Evolutionary conservation across 768 basidiomycete species (phyloP).

Genomic region (Leccinum pellstonianum): DNA sequence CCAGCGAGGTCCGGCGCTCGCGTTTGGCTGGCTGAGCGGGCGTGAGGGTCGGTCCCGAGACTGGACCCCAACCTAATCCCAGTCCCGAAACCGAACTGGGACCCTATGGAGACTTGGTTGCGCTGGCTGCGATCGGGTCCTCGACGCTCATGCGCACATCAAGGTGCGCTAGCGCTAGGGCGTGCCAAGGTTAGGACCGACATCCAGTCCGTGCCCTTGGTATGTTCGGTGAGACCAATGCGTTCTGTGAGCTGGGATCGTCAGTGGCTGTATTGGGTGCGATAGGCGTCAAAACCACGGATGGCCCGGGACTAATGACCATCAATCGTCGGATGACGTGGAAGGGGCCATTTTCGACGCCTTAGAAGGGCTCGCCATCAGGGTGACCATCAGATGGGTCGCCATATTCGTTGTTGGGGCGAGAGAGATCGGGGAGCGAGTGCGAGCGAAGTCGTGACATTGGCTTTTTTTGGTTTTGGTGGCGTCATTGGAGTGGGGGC

Average conservation of each 20-base stretch:
- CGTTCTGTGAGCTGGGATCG: too few species aligned
- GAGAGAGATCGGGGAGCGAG: not conserved
- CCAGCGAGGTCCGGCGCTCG: constrained; percentile 17
- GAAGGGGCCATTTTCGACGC: constrained; percentile 31
- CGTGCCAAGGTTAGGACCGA: not conserved
- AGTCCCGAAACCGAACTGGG: not conserved
- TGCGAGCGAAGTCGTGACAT: not conserved
- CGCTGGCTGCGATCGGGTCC: not conserved
- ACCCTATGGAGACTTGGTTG: not conserved
- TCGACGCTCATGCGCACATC: constrained; percentile 1
- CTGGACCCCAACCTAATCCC: too few species aligned
- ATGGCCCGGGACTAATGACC: not conserved
- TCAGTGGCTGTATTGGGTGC: too few species aligned
- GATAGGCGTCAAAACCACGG: not conserved
- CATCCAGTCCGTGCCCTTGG: too few species aligned
- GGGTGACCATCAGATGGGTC: too few species aligned
- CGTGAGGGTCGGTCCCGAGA: too few species aligned
- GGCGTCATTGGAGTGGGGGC: too few species aligned
- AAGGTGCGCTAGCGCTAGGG: not conserved
- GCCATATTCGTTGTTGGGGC: constrained; percentile 23
- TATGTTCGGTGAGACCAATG: too few species aligned
- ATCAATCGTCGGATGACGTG: constrained; percentile 16
- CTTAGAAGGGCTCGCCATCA: constrained; percentile 16
- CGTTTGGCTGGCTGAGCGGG: too few species aligned
- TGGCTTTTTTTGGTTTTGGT: too few species aligned